These are phyloP conservation scores for Acer negundo DNA, from an alignment of 345 rosid species.

Conservation along the genomic window DNA sequence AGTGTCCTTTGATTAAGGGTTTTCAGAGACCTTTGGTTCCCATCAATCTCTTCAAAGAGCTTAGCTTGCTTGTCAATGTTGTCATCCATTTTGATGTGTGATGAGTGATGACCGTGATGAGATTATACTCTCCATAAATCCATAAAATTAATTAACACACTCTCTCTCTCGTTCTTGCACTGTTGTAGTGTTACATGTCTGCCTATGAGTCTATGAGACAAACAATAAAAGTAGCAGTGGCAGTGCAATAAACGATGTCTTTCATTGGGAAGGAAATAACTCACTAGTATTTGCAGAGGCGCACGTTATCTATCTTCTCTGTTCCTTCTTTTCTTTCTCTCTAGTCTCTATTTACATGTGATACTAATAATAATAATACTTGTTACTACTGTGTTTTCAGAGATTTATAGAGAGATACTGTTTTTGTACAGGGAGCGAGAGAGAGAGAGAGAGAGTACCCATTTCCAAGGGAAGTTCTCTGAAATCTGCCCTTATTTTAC, in stretches of 20 bases:
- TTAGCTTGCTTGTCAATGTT: slow-evolving; percentile 3
- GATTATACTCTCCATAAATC: neutral
- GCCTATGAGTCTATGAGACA: neutral
- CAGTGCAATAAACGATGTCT: slow-evolving; percentile 18
- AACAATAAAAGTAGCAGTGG: slow-evolving; percentile 15
- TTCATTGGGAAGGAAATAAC: slow-evolving; percentile 30
- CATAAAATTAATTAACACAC: neutral
- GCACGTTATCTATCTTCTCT: slow-evolving; percentile 19
- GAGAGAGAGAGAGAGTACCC: neutral
- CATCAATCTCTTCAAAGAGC: slow-evolving; percentile 18
- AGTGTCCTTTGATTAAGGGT: neutral
- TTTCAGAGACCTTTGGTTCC: slow-evolving; percentile 15
- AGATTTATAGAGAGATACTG: too few relatives aligned
- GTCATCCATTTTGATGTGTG: slow-evolving; percentile 1
- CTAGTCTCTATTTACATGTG: neutral
- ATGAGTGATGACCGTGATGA: neutral
- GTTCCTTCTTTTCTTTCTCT: neutral
- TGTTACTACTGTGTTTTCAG: too few relatives aligned
- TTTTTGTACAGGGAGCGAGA: too few relatives aligned
- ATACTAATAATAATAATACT: too few relatives aligned
- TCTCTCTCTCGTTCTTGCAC: neutral
- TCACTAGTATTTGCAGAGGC: slow-evolving; percentile 16
- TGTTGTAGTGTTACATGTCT: neutral
- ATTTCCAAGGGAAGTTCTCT: slow-evolving; percentile 8
- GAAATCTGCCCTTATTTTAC: slow-evolving; percentile 6